phyloP scores from a whole-genome alignment of 2,329 filamentous ascomycete genomes.

The Ceratocystis destructans region DNA sequence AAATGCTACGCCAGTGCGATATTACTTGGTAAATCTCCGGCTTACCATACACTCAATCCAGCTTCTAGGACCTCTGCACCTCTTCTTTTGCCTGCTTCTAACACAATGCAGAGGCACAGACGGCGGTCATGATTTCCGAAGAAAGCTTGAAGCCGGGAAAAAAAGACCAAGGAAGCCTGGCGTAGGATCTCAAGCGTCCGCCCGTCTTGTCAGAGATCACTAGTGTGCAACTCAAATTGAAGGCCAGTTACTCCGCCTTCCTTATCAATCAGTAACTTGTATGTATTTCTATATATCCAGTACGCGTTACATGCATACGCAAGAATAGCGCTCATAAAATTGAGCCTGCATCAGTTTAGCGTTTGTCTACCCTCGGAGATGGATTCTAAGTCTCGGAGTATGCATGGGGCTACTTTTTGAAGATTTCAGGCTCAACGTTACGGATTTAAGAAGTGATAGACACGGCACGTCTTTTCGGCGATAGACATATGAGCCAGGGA shows the following conservation, averaged over 20 bases:
- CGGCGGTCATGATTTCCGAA: neutral
- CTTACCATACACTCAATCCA: too few species aligned
- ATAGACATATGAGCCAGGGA: neutral
- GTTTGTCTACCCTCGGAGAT: neutral
- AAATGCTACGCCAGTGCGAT: too few species aligned
- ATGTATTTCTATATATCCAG: neutral
- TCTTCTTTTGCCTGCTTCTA: neutral
- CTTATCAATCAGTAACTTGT: constrained; percentile 3
- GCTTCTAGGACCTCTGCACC: too few species aligned
- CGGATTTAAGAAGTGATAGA: neutral
- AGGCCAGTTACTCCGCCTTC: neutral
- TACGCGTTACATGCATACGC: too few species aligned
- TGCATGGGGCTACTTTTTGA: neutral
- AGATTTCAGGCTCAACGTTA: neutral
- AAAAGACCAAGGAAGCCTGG: neutral
- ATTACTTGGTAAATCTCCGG: too few species aligned
- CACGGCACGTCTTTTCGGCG: neutral
- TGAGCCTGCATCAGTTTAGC: neutral
- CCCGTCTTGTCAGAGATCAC: neutral
- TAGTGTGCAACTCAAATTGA: constrained; percentile 8
- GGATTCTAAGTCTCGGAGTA: neutral
- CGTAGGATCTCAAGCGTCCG: neutral
- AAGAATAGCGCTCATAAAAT: neutral
- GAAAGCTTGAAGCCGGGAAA: neutral
- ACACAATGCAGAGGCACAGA: neutral